These are phyloP conservation scores for Rhynchospora tenuis DNA, from an alignment of 176 grass and related monocot genomes.

Conservation along the genomic window DNA sequence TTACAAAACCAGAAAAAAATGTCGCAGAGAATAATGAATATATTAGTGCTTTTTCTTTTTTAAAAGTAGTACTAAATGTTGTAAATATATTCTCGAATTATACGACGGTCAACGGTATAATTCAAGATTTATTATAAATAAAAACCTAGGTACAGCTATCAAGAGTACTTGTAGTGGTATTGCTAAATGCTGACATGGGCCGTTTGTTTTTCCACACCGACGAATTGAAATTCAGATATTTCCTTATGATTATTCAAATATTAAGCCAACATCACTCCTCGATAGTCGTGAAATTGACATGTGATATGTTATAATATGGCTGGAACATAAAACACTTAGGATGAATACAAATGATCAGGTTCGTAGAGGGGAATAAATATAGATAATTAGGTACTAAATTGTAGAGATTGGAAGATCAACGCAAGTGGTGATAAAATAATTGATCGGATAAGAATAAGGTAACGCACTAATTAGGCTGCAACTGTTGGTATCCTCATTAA, in stretches of 20 bases:
- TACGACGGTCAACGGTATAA: neutral
- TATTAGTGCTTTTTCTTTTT: neutral
- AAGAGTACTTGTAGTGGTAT: neutral
- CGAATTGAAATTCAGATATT: neutral
- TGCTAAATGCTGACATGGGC: neutral
- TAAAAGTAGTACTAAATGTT: neutral
- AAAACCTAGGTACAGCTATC: neutral
- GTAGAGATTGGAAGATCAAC: neutral
- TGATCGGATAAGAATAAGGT: conserved; percentile 25
- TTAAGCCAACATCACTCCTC: neutral
- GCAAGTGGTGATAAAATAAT: conserved; percentile 14
- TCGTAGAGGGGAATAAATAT: neutral
- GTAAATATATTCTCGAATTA: neutral
- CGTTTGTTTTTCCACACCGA: neutral
- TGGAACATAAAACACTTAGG: neutral
- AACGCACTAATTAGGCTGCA: neutral
- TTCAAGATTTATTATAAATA: neutral
- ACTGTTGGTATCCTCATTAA: neutral
- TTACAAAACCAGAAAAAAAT: neutral
- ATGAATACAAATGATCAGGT: neutral
- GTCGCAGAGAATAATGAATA: neutral
- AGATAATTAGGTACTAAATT: neutral
- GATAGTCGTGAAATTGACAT: conserved; percentile 11
- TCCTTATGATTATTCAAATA: neutral
- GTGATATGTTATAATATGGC: neutral